Evolutionary conservation across 768 basidiomycete species (phyloP).

Genomic region (Cyathus striatus): DNA sequence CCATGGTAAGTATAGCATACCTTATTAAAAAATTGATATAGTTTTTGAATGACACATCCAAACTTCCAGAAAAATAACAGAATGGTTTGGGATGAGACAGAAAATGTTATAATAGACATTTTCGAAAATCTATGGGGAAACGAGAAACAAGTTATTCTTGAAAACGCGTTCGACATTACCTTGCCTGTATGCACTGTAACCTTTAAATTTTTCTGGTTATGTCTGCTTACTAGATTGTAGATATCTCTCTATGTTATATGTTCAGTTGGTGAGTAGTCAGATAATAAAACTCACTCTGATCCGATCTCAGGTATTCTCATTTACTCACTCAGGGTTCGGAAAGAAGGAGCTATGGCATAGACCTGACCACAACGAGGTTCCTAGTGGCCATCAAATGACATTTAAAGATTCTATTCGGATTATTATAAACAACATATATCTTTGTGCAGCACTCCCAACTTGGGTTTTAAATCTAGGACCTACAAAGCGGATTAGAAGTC

Average conservation of each 20-base stretch:
- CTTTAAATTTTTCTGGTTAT: too few relatives aligned
- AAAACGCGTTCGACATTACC: conserved; percentile 48
- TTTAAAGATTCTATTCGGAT: conserved; percentile 45
- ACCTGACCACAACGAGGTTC: conserved; percentile 29
- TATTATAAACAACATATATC: conserved; percentile 29
- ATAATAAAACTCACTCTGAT: background rate
- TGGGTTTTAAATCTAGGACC: conserved; percentile 32
- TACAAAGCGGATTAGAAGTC: conserved; percentile 24
- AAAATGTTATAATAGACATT: conserved; percentile 35
- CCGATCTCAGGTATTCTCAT: background rate
- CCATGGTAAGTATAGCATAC: conserved; percentile 45
- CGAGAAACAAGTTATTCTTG: conserved; percentile 31
- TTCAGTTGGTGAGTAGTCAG: conserved; percentile 45
- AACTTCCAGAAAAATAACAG: conserved; percentile 34
- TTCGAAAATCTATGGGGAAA: conserved; percentile 44
- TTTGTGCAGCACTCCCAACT: conserved; percentile 32
- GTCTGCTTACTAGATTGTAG: conserved; percentile 28
- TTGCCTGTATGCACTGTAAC: conserved; percentile 33
- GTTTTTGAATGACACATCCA: background rate
- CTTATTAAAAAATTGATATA: background rate
- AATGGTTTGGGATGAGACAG: conserved; percentile 44
- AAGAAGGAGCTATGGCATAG: conserved; percentile 43
- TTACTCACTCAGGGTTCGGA: conserved; percentile 57
- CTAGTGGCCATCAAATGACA: conserved; percentile 40
- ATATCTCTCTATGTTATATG: conserved; percentile 54